Base-by-base conservation (phyloP, 495 filamentous ascomycete genomes). In the Trypethelium eluteriae region DNA sequence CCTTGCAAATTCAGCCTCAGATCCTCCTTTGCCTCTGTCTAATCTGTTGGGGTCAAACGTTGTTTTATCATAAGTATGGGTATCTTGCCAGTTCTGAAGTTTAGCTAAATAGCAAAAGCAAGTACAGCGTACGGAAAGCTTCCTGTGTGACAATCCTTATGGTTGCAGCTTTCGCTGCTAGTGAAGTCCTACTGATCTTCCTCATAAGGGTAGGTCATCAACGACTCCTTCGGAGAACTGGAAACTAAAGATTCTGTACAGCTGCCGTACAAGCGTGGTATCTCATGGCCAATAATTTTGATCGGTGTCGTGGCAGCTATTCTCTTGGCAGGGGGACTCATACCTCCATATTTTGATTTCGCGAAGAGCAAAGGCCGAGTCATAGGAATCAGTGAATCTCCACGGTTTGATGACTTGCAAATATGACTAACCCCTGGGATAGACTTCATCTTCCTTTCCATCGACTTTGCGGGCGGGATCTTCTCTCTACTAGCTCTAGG, bases 401-500 rank as follows among this genome's bases (percentile, higher is more conserved):
- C 63, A 66, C 12, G 47, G 36, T 67, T 2, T 16, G 9, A 35
- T 32, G 34, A 10, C 41, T n/a, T 25, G 36, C 35, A 65, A 18
- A 36, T 3, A 62, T 49, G 5, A 5, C 7, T 44, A 35, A 41
- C 32, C 65, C 38, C 34, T 62, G 68, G 64, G 47, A 50, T 57
- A 82, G 82, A 81, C 65, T 85, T 83, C 74, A 73, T 85, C 0
- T 93, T 93, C 66, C 76, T 93, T 5, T 77, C 79, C 0, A 84
- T 91, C 68, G 90, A 93, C 71, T 89, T 82, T 71, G 71, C 82
- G 0, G 90, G 90, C 0, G 90, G 89, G 0, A 81, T 92, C 67
- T 91, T 92, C 74, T 90, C 88, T 0, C 79, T 91, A 3, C 83
- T 91, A 78, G 87, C 88, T 2, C 77, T 92, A 11, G 86, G 85